Conservation (phyloP, 2,329 filamentous ascomycete genomes). For the Aureobasidium mangrovei region DNA sequence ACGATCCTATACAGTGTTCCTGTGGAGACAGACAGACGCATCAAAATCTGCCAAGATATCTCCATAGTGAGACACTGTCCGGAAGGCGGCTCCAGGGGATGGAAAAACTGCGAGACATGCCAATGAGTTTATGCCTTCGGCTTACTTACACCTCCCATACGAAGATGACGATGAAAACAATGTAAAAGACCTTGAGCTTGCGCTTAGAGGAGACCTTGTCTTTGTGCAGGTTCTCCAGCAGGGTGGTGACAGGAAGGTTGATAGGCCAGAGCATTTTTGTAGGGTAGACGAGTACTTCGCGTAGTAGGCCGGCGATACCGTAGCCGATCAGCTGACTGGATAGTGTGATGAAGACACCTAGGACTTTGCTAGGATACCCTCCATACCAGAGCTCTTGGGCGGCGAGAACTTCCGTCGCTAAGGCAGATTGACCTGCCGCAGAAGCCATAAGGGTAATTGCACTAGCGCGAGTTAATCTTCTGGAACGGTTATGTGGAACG, state of each 20-base stretch:
- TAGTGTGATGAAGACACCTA: slow-evolving; percentile 38
- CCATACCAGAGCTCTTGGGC: slow-evolving; percentile 42
- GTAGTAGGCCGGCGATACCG: slow-evolving; percentile 41
- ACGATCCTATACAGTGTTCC: too few species aligned
- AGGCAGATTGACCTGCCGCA: slow-evolving; percentile 28
- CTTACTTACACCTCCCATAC: slow-evolving; percentile 35
- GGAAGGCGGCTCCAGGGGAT: too few species aligned
- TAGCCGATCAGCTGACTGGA: slow-evolving; percentile 44
- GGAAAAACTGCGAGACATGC: not conserved
- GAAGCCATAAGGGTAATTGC: slow-evolving; percentile 37
- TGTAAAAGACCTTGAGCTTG: slow-evolving; percentile 35
- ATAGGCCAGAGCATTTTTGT: slow-evolving; percentile 42
- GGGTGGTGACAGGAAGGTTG: slow-evolving; percentile 29
- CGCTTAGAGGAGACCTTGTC: slow-evolving; percentile 32
- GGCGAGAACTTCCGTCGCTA: slow-evolving; percentile 35
- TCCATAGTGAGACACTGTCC: too few species aligned
- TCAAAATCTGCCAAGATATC: too few species aligned
- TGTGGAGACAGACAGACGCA: too few species aligned
- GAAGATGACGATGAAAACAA: slow-evolving; percentile 33
- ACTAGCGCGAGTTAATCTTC: not conserved
- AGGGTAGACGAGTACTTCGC: slow-evolving; percentile 39
- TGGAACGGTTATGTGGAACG: not conserved
- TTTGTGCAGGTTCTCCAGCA: slow-evolving; percentile 34
- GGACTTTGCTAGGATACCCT: slow-evolving; percentile 30
- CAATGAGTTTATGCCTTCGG: not conserved